Evolutionary conservation across 2,329 filamentous ascomycete species (phyloP).

Genomic region (Fusarium circinatum): DNA sequence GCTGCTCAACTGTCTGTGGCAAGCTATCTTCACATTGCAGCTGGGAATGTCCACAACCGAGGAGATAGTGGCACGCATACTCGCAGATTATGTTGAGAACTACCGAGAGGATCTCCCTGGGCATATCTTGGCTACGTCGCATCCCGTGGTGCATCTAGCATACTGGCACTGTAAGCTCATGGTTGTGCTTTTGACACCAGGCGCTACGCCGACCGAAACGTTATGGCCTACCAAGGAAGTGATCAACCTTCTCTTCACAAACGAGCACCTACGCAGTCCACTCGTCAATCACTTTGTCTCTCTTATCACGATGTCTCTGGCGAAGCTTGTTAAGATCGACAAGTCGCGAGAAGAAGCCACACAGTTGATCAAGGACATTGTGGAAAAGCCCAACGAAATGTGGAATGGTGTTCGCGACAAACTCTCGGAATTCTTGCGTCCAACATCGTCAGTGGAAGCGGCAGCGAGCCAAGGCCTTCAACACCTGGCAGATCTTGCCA

Average conservation of each 20-base stretch:
- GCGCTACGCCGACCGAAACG: constrained; percentile 65
- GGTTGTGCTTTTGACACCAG: constrained; percentile 68
- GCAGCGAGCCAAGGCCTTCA: constrained; percentile 66
- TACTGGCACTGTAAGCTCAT: constrained; percentile 78
- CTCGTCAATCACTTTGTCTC: constrained; percentile 74
- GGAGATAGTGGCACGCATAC: constrained; percentile 47
- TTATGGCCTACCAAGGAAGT: constrained; percentile 70
- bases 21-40: constrained; percentile 51
- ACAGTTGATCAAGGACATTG: constrained; percentile 64
- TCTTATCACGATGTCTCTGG: constrained; percentile 68
- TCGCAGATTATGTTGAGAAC: constrained; percentile 61
- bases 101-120: constrained; percentile 72
- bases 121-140: constrained; percentile 61
- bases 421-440: constrained; percentile 50
- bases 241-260: constrained; percentile 65
- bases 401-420: constrained; percentile 68
- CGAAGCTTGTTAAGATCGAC: constrained; percentile 66
- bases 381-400: constrained; percentile 62
- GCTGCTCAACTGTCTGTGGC: constrained; percentile 58
- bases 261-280: constrained; percentile 66
- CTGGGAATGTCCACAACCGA: constrained; percentile 50
- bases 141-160: constrained; percentile 70
- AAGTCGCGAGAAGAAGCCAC: constrained; percentile 67
- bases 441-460: constrained; percentile 51
- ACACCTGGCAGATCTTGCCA: constrained; percentile 68